A percentile compares a stretch with the other conserved stretches of the same genome.
phyloP scores from a whole-genome alignment of 106 monocot species.

The Acorus gramineus region DNA sequence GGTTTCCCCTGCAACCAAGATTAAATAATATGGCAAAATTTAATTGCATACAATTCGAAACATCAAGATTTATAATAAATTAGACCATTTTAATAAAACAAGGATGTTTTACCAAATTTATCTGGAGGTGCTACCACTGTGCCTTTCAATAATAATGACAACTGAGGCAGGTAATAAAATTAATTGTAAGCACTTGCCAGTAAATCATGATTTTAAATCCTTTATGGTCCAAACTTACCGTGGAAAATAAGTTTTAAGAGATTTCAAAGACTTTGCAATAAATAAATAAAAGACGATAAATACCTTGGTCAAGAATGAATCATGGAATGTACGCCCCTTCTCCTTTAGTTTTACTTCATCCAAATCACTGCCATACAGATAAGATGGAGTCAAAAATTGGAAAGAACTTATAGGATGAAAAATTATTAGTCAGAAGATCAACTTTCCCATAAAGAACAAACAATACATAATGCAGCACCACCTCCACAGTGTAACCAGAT shows the following conservation, averaged over 20 bases:
- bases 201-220: not conserved
- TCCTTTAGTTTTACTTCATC: slow-evolving; percentile 72
- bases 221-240: no score
- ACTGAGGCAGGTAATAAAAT: slow-evolving; percentile 18
- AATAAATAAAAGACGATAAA: not conserved
- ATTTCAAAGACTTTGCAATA: slow-evolving; percentile 3
- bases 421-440: no score
- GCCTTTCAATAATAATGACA: slow-evolving; percentile 74
- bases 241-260: no score
- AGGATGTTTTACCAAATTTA: slow-evolving; percentile 55
- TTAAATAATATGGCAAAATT: no score
- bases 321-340: slow-evolving; percentile 51
- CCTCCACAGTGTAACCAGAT: no score
- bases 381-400: not conserved
- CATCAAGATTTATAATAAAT: no score
- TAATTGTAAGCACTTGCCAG: not conserved
- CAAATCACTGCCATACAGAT: slow-evolving; percentile 35
- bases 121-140: slow-evolving; percentile 77
- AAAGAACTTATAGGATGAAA: not conserved
- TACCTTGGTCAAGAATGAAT: slow-evolving; percentile 65
- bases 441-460: no score
- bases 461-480: no score
- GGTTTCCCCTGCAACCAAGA: slow-evolving; percentile 55
- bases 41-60: no score
- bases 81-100: not conserved